Base-by-base conservation (phyloP, 108 stramenopile species). In the Thalassiosira profunda region DNA sequence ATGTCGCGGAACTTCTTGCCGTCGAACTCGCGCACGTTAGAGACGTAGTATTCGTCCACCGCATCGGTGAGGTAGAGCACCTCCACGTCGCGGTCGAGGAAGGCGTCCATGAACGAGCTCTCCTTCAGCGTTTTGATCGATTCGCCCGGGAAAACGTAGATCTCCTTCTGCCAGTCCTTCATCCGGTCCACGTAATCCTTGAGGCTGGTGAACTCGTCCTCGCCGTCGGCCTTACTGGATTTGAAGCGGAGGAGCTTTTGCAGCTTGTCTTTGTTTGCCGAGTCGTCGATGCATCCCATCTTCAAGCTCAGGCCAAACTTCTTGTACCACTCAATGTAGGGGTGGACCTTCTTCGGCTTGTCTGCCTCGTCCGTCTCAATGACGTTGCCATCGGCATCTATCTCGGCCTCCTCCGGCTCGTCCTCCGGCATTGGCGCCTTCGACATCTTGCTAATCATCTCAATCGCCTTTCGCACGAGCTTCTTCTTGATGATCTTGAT, bases 401-500 rank as follows among this genome's bases (percentile, higher is more conserved):
- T 43, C 44, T 87, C 90, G 0, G 74, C 85, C 28, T 87, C 87
- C 21, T 87, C 84, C 11, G 58, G 28, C 33, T 85, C 87, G 9
- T 77, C 81, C 15, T 84, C 76, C 6, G 59, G 60, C 38, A 74
- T 63, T 29, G 47, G 73, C 17, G 42, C 61, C 61, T 84, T 75
- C 25, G 96, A 66, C 72, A 99, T 86, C 44, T 93, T 90, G 20
- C 87, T 69, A 60, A 99, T 83, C 83, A 98, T 84, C 65, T 99
- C 99, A 43, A 99, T 74, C 14, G 84, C 93, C 92, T 99, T 99
- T 73, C 98, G 92, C 0, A 97, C 96, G 21, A 99, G 87, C 84
- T 99, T 99, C 96, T 99, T 99, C 54, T 93, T 96, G 83, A 99
- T 99, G 41, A 99, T 95, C 79, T 96, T 89, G 67, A 99, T 82